Conservation (phyloP, 2,329 filamentous ascomycete genomes). For the Trichoderma brevicompactum region DNA sequence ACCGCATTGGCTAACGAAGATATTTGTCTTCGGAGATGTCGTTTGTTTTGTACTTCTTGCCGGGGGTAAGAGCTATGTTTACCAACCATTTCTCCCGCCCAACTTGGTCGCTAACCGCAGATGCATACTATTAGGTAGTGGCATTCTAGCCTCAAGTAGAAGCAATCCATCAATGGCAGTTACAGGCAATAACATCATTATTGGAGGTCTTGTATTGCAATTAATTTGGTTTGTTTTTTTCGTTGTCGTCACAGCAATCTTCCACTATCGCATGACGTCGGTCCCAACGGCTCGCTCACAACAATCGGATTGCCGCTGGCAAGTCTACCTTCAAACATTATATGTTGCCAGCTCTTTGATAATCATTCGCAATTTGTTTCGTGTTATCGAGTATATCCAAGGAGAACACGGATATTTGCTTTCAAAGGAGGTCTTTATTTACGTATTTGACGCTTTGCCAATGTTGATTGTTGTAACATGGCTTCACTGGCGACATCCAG, state of each 20-base stretch:
- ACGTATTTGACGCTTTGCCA: conserved; percentile 46
- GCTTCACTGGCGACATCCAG: conserved; percentile 34
- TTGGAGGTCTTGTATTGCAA: conserved; percentile 61
- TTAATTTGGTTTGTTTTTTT: conserved; percentile 63
- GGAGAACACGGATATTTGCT: conserved; percentile 48
- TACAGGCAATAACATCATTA: conserved; percentile 56
- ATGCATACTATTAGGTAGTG: not conserved
- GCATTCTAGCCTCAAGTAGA: not conserved
- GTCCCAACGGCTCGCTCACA: conserved; percentile 15
- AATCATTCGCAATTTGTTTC: conserved; percentile 50
- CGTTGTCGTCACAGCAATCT: conserved; percentile 51
- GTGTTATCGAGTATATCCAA: conserved; percentile 54
- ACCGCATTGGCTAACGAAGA: conserved; percentile 52
- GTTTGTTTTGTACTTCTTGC: conserved; percentile 49
- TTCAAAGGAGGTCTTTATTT: conserved; percentile 48
- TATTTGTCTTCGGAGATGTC: conserved; percentile 60
- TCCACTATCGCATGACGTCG: conserved; percentile 47
- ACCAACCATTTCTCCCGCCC: not conserved
- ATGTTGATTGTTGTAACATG: conserved; percentile 35
- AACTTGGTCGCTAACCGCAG: not conserved
- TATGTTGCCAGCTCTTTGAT: conserved; percentile 48
- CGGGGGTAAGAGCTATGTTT: not conserved
- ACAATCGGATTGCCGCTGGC: conserved; percentile 39
- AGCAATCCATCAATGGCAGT: conserved; percentile 30
- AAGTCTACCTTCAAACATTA: conserved; percentile 42